Evolutionary conservation across 768 basidiomycete genomes (phyloP).

Genomic region (Phylloporus sp.): DNA sequence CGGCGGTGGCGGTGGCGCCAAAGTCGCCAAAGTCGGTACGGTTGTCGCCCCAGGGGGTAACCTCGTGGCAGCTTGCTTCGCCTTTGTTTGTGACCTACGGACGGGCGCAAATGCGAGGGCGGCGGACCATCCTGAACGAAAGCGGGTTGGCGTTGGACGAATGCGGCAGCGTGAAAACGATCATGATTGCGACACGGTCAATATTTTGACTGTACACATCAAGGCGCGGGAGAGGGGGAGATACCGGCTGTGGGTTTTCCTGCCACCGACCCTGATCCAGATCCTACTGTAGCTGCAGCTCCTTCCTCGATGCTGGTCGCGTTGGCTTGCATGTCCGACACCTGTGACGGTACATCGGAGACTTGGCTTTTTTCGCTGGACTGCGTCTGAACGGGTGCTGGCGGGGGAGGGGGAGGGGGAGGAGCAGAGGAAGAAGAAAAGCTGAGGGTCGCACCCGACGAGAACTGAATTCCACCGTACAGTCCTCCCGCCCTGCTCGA

Average conservation of each 20-base stretch:
- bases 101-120: slow-evolving; percentile 86
- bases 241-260: slow-evolving; percentile 56
- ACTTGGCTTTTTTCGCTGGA: slow-evolving; percentile 18
- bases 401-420: slow-evolving; percentile 15
- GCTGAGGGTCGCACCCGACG: slow-evolving; percentile 55
- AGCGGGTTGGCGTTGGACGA: not conserved
- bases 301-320: slow-evolving; percentile 25
- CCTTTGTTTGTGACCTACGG: slow-evolving; percentile 57
- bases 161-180: slow-evolving; percentile 19
- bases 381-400: slow-evolving; percentile 17
- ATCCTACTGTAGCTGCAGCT: slow-evolving; percentile 17
- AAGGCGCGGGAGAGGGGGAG: slow-evolving; percentile 43
- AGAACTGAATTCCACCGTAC: slow-evolving; percentile 86
- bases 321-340: slow-evolving; percentile 27
- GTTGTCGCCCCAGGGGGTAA: slow-evolving; percentile 53
- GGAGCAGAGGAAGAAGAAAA: slow-evolving; percentile 41
- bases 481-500: slow-evolving; percentile 79
- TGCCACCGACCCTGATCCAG: slow-evolving; percentile 33
- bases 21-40: slow-evolving; percentile 38
- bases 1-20: slow-evolving; percentile 27
- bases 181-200: slow-evolving; percentile 35
- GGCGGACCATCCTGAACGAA: slow-evolving; percentile 73
- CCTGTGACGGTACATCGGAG: slow-evolving; percentile 16
- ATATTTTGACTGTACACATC: slow-evolving; percentile 33
- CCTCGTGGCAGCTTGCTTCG: slow-evolving; percentile 44